Percentiles rank a stretch among this genome's conserved stretches.
Conservation (phyloP, 2,329 filamentous ascomycete genomes). For the Fusarium mundagurra region DNA sequence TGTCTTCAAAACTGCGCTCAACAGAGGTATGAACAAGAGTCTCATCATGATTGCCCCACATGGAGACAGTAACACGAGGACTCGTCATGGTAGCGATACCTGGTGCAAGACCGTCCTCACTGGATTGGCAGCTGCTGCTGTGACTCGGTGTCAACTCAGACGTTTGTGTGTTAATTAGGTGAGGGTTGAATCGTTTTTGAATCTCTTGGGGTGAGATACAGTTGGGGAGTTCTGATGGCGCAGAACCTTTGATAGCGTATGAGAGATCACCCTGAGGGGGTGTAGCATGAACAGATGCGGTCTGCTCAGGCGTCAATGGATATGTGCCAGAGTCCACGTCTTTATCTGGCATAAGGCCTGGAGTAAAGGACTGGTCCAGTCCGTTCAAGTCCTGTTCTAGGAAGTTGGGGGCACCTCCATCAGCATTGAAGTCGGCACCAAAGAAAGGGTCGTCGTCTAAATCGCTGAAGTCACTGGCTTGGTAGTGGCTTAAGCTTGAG, state of each 20-base stretch:
- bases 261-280: slow-evolving; percentile 53
- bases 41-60: slow-evolving; percentile 60
- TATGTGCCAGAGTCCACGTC: slow-evolving; percentile 46
- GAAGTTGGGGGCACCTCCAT: slow-evolving; percentile 57
- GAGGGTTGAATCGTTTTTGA: slow-evolving; percentile 51
- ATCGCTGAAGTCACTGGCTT: slow-evolving; percentile 60
- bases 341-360: slow-evolving; percentile 29
- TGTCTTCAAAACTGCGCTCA: slow-evolving; percentile 54
- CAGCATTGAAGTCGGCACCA: slow-evolving; percentile 58
- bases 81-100: slow-evolving; percentile 57
- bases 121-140: slow-evolving; percentile 60
- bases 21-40: slow-evolving; percentile 49
- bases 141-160: slow-evolving; percentile 60
- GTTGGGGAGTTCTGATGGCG: slow-evolving; percentile 42
- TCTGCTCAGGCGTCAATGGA: slow-evolving; percentile 63
- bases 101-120: slow-evolving; percentile 58
- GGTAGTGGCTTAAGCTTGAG: slow-evolving; percentile 59
- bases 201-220: slow-evolving; percentile 56
- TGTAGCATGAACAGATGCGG: slow-evolving; percentile 58
- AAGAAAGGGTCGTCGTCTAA: slow-evolving; percentile 62
- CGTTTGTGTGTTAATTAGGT: slow-evolving; percentile 43
- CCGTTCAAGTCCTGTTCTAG: slow-evolving; percentile 49
- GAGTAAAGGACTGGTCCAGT: slow-evolving; percentile 34
- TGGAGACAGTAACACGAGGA: slow-evolving; percentile 65
- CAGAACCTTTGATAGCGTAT: slow-evolving; percentile 36